Evolutionary conservation across 331 rosid species (phyloP), one percentile per base, ranked within the genome.

Genomic region (Acacia concinna): DNA sequence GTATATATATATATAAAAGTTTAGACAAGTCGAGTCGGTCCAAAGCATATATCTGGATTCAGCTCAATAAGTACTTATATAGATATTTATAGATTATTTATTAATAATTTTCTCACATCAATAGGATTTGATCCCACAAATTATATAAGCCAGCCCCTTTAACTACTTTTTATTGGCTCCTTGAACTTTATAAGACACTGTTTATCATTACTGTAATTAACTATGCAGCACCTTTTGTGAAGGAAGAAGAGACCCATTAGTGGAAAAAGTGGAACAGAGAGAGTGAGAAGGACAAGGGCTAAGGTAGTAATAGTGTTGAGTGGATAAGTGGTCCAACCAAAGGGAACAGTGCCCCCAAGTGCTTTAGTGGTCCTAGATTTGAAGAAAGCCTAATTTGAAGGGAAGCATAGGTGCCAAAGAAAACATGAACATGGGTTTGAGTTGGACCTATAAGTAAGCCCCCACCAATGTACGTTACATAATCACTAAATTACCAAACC

Each of bases 331-430:
- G 94, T 89, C 97, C 90, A 77, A 73, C 82, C 82, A 72, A 83
- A 27, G 77, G 79, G 63, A 78, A 85, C 74, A 57, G 81, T 66
- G 75, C 56, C 75, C 14, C 32, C n/a, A 65, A 86, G 91, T 91
- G 98, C 70, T 79, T 38, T 75, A 85, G 98, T 94, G 98, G 98
- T 92, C 98, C 98, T 86, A 23, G 51, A 72, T 11, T 83, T 92
- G 76, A 52, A 81, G 68, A 85, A 79, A 85, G 88, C 90, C 91
- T 87, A 73, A 56, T 74, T 84, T 77, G 76, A 74, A 70, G 84
- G 83, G 87, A 34, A 76, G 79, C 87, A 82, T 68, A 79, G 80
- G 86, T 13, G 13, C 34, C 66, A 59, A 59, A 59, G 66, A 27
- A 59, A n/a, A n/a, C n/a, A n/a, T n/a, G n/a, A n/a, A 59, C 35